These are phyloP conservation scores for Mycena galericulata DNA, from an alignment of 768 basidiomycete genomes.

Conservation along the genomic window DNA sequence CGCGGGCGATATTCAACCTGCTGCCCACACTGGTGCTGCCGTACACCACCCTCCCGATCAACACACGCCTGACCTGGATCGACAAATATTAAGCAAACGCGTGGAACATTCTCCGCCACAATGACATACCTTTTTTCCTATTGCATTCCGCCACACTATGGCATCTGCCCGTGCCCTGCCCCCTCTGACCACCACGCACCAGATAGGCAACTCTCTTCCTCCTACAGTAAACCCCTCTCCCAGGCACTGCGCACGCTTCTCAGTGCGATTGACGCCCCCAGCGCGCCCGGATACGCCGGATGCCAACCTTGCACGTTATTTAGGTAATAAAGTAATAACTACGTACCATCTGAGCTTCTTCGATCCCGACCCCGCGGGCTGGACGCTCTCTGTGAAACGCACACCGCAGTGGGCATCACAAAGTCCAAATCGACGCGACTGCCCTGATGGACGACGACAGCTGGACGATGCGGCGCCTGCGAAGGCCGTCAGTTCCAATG, in stretches of 20 bases:
- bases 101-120: conserved; percentile 33
- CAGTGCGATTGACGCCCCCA: conserved; percentile 17
- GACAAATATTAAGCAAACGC: conserved; percentile 10
- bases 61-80: conserved; percentile 25
- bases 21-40: conserved; percentile 15
- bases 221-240: background rate
- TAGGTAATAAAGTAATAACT: conserved; percentile 27
- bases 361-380: conserved; percentile 20
- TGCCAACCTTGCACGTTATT: conserved; percentile 20
- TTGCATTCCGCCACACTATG: conserved; percentile 6
- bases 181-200: background rate
- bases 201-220: background rate
- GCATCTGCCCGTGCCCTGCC: background rate
- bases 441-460: background rate
- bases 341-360: conserved; percentile 19
- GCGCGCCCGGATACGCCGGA: conserved; percentile 18
- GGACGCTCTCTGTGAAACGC: conserved; percentile 23
- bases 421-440: background rate
- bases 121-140: conserved; percentile 13
- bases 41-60: conserved; percentile 22
- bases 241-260: conserved; percentile 16
- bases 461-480: background rate
- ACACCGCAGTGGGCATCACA: background rate
- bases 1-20: conserved; percentile 4
- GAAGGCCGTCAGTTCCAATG: too few species aligned